These are phyloP conservation scores for Amylocarpus encephaloides DNA, from an alignment of 2,329 filamentous ascomycete genomes.

Conservation along the genomic window DNA sequence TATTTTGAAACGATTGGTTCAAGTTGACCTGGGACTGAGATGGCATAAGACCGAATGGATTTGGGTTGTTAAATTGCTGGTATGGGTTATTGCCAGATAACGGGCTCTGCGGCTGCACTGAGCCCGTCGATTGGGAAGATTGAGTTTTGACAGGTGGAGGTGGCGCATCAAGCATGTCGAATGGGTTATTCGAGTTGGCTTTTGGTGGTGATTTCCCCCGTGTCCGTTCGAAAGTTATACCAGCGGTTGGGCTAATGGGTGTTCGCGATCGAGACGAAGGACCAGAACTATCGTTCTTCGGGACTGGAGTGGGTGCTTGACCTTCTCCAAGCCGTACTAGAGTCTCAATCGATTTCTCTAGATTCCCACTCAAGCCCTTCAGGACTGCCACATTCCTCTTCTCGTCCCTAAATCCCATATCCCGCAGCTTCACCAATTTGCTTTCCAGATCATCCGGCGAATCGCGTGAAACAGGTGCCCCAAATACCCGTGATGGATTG, in stretches of 20 bases:
- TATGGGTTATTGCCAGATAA: slow-evolving; percentile 25
- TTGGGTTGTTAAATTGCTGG: slow-evolving; percentile 39
- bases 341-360: slow-evolving; percentile 81
- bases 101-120: slow-evolving; percentile 44
- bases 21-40: slow-evolving; percentile 38
- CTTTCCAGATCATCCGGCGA: slow-evolving; percentile 56
- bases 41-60: slow-evolving; percentile 57
- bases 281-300: slow-evolving; percentile 33
- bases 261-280: slow-evolving; percentile 48
- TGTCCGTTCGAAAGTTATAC: slow-evolving; percentile 27
- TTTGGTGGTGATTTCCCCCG: slow-evolving; percentile 20
- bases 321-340: slow-evolving; percentile 77
- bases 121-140: slow-evolving; percentile 60
- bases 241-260: slow-evolving; percentile 37
- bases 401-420: slow-evolving; percentile 88
- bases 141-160: slow-evolving; percentile 48
- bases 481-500: slow-evolving; percentile 64
- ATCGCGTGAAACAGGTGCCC: slow-evolving; percentile 55
- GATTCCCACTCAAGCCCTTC: slow-evolving; percentile 74
- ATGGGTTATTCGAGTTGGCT: slow-evolving; percentile 56
- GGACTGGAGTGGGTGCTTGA: slow-evolving; percentile 35
- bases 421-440: slow-evolving; percentile 70
- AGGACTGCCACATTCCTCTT: slow-evolving; percentile 76
- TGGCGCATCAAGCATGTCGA: slow-evolving; percentile 47
- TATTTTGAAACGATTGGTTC: slow-evolving; percentile 63